Evolutionary conservation across 2,329 filamentous ascomycete genomes (phyloP).

Genomic region (Neurospora sp.): DNA sequence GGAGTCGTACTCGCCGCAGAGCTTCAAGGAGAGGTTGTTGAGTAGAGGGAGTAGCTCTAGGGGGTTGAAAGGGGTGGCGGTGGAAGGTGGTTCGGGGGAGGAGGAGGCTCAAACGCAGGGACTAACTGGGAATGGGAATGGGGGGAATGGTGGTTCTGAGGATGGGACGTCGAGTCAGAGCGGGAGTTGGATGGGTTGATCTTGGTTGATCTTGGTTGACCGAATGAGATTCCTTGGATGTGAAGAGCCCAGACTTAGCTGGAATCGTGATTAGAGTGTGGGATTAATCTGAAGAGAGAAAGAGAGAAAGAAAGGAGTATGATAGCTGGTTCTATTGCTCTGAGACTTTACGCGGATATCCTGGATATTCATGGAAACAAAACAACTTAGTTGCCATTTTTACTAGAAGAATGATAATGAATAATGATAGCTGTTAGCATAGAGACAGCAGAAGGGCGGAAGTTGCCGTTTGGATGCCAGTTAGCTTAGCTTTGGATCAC

Average conservation of each 20-base stretch:
- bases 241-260: background rate
- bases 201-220: no score
- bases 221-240: no score
- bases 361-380: background rate
- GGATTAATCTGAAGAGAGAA: background rate
- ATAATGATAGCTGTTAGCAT: background rate
- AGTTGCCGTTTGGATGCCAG: no score
- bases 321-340: background rate
- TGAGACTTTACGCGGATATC: background rate
- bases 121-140: background rate
- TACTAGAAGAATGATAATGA: background rate
- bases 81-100: constrained; percentile 1
- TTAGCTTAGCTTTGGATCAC: no score
- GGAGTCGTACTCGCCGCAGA: constrained; percentile 14
- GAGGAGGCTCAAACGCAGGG: background rate
- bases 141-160: background rate
- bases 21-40: constrained; percentile 16
- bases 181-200: background rate
- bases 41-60: constrained; percentile 13
- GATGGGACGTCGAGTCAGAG: background rate
- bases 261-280: background rate
- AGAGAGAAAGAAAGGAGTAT: background rate
- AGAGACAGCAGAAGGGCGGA: background rate
- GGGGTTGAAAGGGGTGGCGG: background rate
- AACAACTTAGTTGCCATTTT: background rate